Evolutionary conservation across 2,329 filamentous ascomycete genomes (phyloP).

Genomic region (Penicillium sp.): DNA sequence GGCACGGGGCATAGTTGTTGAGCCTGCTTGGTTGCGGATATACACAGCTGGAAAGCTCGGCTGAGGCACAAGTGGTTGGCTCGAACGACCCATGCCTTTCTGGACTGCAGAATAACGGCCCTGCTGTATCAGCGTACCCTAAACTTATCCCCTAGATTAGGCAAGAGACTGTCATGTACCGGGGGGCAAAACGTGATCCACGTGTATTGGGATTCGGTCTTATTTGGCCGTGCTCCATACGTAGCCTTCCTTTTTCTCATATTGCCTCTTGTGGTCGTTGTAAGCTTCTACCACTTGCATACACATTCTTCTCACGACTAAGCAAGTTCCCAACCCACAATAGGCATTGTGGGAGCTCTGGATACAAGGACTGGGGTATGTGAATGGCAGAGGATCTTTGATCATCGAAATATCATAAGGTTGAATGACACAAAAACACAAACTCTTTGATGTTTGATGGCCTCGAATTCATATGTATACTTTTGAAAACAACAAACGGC

Average conservation of each 20-base stretch:
- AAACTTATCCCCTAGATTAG: slow-evolving; percentile 11
- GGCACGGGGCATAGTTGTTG: slow-evolving; percentile 11
- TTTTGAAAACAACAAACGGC: not conserved
- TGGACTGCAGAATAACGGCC: slow-evolving; percentile 9
- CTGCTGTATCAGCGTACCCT: slow-evolving; percentile 17
- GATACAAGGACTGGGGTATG: not conserved
- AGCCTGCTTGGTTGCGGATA: slow-evolving; percentile 21
- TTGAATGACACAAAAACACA: not conserved
- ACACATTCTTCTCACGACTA: slow-evolving; percentile 2
- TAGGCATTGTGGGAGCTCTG: not conserved
- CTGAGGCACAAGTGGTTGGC: slow-evolving; percentile 17
- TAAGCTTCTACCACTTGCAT: slow-evolving; percentile 10
- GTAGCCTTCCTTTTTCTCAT: slow-evolving; percentile 2
- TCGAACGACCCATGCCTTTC: slow-evolving; percentile 11
- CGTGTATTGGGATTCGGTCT: slow-evolving; percentile 16
- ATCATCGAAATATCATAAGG: not conserved
- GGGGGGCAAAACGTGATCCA: slow-evolving; percentile 17
- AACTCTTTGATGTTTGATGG: not conserved
- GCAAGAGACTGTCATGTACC: slow-evolving; percentile 14
- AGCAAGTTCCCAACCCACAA: slow-evolving; percentile 2
- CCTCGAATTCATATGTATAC: not conserved
- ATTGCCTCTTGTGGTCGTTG: slow-evolving; percentile 9
- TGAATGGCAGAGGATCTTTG: not conserved
- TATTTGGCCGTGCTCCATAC: slow-evolving; percentile 9
- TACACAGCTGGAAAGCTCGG: slow-evolving; percentile 14